Conservation (phyloP, 2,329 filamentous ascomycete species). For the Allantophomopsis lycopodina region DNA sequence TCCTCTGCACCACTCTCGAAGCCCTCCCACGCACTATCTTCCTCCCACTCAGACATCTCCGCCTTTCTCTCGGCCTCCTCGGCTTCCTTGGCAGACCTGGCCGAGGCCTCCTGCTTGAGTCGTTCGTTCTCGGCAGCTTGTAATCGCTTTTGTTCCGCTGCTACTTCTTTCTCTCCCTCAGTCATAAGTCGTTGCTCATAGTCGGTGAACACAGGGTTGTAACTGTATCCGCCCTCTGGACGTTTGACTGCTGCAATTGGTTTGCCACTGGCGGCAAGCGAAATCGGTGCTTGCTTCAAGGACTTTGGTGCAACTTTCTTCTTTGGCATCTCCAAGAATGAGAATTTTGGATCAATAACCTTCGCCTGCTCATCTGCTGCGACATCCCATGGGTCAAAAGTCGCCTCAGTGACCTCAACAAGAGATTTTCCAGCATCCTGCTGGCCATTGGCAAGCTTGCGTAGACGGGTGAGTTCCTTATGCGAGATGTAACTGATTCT, state of each 20-base stretch:
- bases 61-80: constrained; percentile 58
- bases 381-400: constrained; percentile 70
- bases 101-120: constrained; percentile 52
- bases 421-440: constrained; percentile 27
- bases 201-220: constrained; percentile 80
- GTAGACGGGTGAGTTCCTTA: constrained; percentile 70
- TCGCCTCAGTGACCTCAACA: constrained; percentile 42
- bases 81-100: constrained; percentile 56
- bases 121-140: constrained; percentile 52
- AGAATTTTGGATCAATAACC: constrained; percentile 36
- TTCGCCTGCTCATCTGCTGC: constrained; percentile 27
- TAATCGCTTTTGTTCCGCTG: constrained; percentile 63
- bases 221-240: constrained; percentile 74
- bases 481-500: constrained; percentile 70
- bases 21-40: constrained; percentile 85
- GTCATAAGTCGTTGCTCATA: constrained; percentile 65
- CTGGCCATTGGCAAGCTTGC: constrained; percentile 61
- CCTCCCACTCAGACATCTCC: constrained; percentile 59
- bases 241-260: constrained; percentile 63
- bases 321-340: constrained; percentile 54
- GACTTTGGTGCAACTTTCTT: constrained; percentile 61
- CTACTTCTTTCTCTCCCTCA: constrained; percentile 68
- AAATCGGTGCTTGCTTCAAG: constrained; percentile 63
- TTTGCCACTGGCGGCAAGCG: constrained; percentile 73
- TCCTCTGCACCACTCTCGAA: constrained; percentile 73